Conservation (phyloP, 257 asterid species). For the Gynochthodes officinalis region DNA sequence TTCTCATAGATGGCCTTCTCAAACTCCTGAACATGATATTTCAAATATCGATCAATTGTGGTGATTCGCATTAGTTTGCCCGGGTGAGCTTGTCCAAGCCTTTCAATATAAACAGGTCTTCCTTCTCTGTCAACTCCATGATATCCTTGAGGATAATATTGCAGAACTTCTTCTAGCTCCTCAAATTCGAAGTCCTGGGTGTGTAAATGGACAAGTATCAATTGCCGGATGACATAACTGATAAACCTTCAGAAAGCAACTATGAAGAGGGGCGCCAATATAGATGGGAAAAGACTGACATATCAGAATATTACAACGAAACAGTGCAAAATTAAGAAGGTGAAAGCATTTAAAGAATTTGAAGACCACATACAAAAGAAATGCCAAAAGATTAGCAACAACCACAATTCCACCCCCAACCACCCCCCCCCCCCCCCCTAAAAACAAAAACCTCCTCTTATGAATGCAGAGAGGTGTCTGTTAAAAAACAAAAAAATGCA, state of each 20-base stretch:
- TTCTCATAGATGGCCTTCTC: constrained; percentile 82
- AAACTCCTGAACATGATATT: constrained; percentile 92
- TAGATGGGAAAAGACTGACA: constrained; percentile 2
- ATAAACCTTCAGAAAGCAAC: not conserved
- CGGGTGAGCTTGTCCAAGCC: constrained; percentile 90
- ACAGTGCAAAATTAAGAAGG: not conserved
- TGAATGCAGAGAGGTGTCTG: not conserved
- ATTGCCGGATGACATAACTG: not conserved
- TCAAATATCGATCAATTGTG: constrained; percentile 71
- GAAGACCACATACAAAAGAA: not conserved
- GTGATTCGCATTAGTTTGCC: constrained; percentile 73
- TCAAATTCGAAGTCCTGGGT: constrained; percentile 74
- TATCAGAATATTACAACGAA: not conserved
- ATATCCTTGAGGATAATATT: constrained; percentile 94
- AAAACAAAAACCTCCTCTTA: not conserved
- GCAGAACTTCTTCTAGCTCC: constrained; percentile 85
- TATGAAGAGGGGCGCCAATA: not conserved
- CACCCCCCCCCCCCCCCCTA: too few species aligned
- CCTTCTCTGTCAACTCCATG: constrained; percentile 99
- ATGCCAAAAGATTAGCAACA: too few species aligned
- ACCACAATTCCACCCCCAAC: too few species aligned
- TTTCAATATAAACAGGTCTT: constrained; percentile 91
- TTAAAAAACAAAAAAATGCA: too few species aligned
- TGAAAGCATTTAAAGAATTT: not conserved
- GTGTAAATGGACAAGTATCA: not conserved